Evolutionary conservation across 495 filamentous ascomycete genomes (phyloP), one percentile per base, ranked within the genome.

Genomic region (Lepidopterella palustris): DNA sequence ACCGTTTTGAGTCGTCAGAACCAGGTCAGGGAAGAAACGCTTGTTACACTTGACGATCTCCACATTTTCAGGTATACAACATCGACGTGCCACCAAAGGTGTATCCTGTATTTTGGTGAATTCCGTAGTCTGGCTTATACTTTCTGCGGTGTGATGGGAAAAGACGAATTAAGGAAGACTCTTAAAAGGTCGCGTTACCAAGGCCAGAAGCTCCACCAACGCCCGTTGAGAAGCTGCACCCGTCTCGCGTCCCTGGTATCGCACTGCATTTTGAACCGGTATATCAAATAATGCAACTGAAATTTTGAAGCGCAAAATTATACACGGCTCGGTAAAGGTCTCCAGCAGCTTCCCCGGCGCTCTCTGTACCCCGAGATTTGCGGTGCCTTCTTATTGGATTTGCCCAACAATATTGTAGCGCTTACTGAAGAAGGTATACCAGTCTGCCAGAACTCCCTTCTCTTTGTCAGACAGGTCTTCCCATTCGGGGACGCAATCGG

Each of bases 371-470:
- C n/a, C n/a, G n/a, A 54, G 27, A n/a, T 32, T 54, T 3, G 20
- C 31, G 28, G 9, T 28, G 20, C 28, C 28, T 32, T 54, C 51
- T 15, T 11, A n/a, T 27, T 60, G 52, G 11, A 67, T 45, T 55
- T 48, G 48, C 29, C 93, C 93, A 40, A 97, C 86, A 57, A 97
- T 83, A 67, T 92, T 96, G 71, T 98, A 98, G 40, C 93, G 79
- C 76, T 97, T 98, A 66, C 84, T 86, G 76, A 97, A 98, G 76
- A 95, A 98, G 3, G 86, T 95, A 54, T 82, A 85, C 93, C 93
- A 99, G 69, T 97, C 95, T 23, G 89, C 78, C 40, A 99, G 76
- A 13, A 86, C 83, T 25, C 78, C 80, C 76, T 96, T 90, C 71
- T 96, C 84, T 74, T 92, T 90, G n/a, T 95, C 91, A 21, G 74